Evolutionary conservation across 2,329 filamentous ascomycete genomes (phyloP), one percentile per base, ranked within the genome.

Genomic region (Gnomoniopsis smithogilvyi): DNA sequence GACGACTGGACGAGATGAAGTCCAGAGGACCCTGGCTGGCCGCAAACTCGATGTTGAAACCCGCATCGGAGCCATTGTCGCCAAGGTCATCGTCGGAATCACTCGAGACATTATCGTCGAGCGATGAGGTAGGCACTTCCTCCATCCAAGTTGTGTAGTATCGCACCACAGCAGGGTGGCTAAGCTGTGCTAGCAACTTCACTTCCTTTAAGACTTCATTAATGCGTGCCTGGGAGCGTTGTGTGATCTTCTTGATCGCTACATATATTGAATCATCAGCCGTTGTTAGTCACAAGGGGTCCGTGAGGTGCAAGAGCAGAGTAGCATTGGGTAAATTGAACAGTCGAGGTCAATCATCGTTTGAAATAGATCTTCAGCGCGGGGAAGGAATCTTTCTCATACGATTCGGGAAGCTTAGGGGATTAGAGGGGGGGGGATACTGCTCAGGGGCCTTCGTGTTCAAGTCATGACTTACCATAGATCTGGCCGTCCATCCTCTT

Each of bases 61-160:
- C 56, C 3, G 34, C 46, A 68, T 74, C 74, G 8, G 80, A 78
- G 17, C 17, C n/a, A 43, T 7, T 22, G 11, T 19, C 54, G 11
- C 24, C 74, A 3, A 12, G 10, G 22, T 10, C 22, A 3, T 14
- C 54, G 11, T 22, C 74, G 3, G 75, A 77, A 14, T 84, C 83
- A 1, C 78, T 81, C 3, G 77, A 81, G 1, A 80, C 79, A 26
- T 87, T 84, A 26, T 79, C 82, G 45, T 88, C 86, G 11, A 82
- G 80, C 2, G 76, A 71, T 38, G 74, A 68, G 59, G 86, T 81
- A 6, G 75, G 72, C 17, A 85, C 71, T 66, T 93, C 88, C 71
- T 98, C 94, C 1, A 95, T 85, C 95, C 95, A 99, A 2, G 95
- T 93, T 56, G 92, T 93, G 73, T 93, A 97, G 72, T 99, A 99